These are phyloP conservation scores for Pythium coloratum DNA, from an alignment of 352 stramenopile genomes.

Conservation along the genomic window DNA sequence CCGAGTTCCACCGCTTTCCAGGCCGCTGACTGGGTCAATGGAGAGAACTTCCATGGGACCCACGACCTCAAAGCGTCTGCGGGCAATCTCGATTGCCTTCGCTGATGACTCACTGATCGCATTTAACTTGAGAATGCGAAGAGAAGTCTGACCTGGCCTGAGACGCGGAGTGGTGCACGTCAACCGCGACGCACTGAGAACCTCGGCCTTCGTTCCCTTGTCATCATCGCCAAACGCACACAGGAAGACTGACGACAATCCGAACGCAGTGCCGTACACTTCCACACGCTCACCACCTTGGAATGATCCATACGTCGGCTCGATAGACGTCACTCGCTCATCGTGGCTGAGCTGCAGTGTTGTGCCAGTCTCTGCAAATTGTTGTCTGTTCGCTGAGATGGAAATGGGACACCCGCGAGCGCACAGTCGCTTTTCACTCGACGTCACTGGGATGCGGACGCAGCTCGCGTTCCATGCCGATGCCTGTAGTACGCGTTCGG, in stretches of 20 bases:
- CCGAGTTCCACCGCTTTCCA: constrained; percentile 14
- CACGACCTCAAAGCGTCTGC: constrained; percentile 15
- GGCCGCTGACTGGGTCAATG: constrained; percentile 7
- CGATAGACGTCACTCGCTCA: constrained; percentile 11
- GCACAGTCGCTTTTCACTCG: constrained; percentile 6
- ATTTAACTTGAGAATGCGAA: constrained; percentile 19
- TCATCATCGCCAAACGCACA: constrained; percentile 18
- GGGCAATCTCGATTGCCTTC: constrained; percentile 11
- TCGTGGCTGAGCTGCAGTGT: constrained; percentile 12
- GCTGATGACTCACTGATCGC: background rate
- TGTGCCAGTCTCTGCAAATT: constrained; percentile 8
- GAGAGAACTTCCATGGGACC: constrained; percentile 11
- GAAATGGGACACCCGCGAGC: constrained; percentile 1
- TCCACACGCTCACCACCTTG: constrained; percentile 10
- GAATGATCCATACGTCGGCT: constrained; percentile 16
- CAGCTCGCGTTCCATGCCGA: constrained; percentile 20
- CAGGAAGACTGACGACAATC: background rate
- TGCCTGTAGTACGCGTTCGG: background rate
- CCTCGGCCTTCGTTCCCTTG: background rate
- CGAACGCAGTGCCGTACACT: constrained; percentile 16
- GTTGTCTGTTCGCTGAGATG: constrained; percentile 20
- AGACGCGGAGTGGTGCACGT: constrained; percentile 7
- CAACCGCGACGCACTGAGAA: background rate
- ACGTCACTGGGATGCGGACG: constrained; percentile 9
- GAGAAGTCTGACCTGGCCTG: background rate